phyloP scores from a whole-genome alignment of 352 stramenopile genomes.

The Globisporangium takayamanum region DNA sequence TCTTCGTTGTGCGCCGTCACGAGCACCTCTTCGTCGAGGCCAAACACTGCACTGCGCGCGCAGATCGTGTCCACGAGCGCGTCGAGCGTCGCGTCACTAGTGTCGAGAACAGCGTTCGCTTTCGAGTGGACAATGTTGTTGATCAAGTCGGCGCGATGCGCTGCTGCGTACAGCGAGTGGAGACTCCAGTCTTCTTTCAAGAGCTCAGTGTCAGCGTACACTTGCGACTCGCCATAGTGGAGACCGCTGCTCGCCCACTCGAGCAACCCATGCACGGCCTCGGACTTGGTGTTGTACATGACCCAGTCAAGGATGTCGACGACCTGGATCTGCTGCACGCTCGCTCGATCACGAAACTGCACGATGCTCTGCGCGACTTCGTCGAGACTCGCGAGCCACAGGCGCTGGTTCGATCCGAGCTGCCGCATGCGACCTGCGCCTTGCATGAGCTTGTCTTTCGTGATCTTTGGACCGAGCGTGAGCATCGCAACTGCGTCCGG shows the following conservation, averaged over 20 bases:
- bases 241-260: constrained; percentile 80
- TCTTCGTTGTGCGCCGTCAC: constrained; percentile 36
- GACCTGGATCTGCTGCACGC: constrained; percentile 12
- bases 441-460: constrained; percentile 93
- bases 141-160: constrained; percentile 24
- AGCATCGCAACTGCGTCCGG: constrained; percentile 63
- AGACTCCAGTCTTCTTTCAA: constrained; percentile 47
- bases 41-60: constrained; percentile 15
- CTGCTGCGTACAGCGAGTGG: constrained; percentile 25
- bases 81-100: not conserved
- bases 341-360: constrained; percentile 8
- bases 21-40: constrained; percentile 32
- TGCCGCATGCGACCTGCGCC: constrained; percentile 83
- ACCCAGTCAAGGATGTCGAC: constrained; percentile 80
- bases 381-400: constrained; percentile 59
- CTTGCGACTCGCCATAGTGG: constrained; percentile 42
- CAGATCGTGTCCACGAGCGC: constrained; percentile 17
- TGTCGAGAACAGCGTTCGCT: not conserved
- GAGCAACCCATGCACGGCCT: constrained; percentile 50
- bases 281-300: constrained; percentile 76
- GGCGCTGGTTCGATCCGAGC: constrained; percentile 57
- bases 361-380: constrained; percentile 60
- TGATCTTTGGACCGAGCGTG: constrained; percentile 79
- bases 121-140: constrained; percentile 27
- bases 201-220: constrained; percentile 19